Evolutionary conservation across 192 early-diverging fungal species (phyloP), one percentile per base, ranked within the genome.

Genomic region (Gryganskiella cystojenkinii): DNA sequence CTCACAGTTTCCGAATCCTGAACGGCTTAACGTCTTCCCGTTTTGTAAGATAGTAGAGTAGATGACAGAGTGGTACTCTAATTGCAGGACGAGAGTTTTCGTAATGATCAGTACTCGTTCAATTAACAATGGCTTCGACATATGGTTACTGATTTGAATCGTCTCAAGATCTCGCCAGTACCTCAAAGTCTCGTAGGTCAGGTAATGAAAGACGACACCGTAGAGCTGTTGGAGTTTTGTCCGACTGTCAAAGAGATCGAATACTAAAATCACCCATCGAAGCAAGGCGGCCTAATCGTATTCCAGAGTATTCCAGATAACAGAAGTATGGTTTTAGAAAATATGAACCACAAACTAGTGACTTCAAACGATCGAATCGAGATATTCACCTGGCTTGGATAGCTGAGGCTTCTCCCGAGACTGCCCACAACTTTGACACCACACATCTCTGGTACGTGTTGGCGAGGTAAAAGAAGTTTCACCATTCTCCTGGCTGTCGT

Each of bases 141-240:
- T n/a, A n/a, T n/a, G n/a, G n/a, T n/a, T n/a, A n/a, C n/a, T n/a
- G n/a, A n/a, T n/a, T n/a, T n/a, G n/a, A n/a, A n/a, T n/a, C n/a
- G n/a, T n/a, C n/a, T n/a, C n/a, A n/a, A n/a, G n/a, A n/a, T n/a
- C n/a, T n/a, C n/a, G n/a, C 25, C 5, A 25, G 5, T 68, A 87
- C 84, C 86, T 71, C 22, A 82, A 52, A 0, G 66, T 87, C 15
- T 81, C 82, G 54, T 72, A 80, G 8, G 62, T 47, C 2, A 87
- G 56, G 57, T 85, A 87, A 58, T 87, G 84, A 47, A 89, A 86
- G 2, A 81, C 60, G 22, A 87, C 85, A 24, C 81, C 81, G 54
- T 89, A 89, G 10, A 86, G 62, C 13, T 71, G 73, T 3, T 64
- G 55, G 3, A 87, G 54, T 67, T 80, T 66, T 27, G 75, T 69